Base-by-base conservation (phyloP, 106 monocot genomes). In the Phalaenopsis equestris region DNA sequence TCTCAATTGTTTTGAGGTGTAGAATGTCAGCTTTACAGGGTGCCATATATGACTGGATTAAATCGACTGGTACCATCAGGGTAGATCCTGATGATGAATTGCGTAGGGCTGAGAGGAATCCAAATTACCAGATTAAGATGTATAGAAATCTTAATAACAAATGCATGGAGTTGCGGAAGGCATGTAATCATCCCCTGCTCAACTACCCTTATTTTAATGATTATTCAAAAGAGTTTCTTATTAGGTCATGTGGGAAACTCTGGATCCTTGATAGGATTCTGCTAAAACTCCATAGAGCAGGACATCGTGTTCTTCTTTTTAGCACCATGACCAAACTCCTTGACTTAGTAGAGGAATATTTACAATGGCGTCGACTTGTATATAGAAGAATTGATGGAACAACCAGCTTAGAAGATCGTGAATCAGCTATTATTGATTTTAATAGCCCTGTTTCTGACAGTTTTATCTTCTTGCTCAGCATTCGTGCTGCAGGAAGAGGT, bases 321-420 rank as follows among this genome's bases (percentile, higher is more conserved):
- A 98, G 98, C 76, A 98, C 98, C 56, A 98, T 98, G 98, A 98
- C 98, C 42, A 98, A 91, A 75, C 94, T 98, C 80, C 84, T 98
- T 37, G 98, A 98, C 84, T 89, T 98, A 79, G 64, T 98, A 79
- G 98, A 98, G 81, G 98, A 98, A 78, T 98, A 98, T 77, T 84
- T 98, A 79, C 94, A 98, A 75, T 94, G 94, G 98, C 76, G 98
- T 61, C 76, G 75, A 6, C 94, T 98, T 43, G 79, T 89, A 1
- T 98, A 98, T 81, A 86, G 94, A 80, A 80, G 98, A 80, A 98
- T 98, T 85, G 98, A 98, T 89, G 98, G 98, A 30, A 92, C 94
- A 73, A 98, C 94, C 7, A 94, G 92, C 72, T 80, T 98, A 78
- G 94, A 98, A 78, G 92, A 98, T 65, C 90, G 98, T 57, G 98